Evolutionary conservation across 2,329 filamentous ascomycete species (phyloP), one percentile per base, ranked within the genome.

Genomic region (Fusarium illudens): DNA sequence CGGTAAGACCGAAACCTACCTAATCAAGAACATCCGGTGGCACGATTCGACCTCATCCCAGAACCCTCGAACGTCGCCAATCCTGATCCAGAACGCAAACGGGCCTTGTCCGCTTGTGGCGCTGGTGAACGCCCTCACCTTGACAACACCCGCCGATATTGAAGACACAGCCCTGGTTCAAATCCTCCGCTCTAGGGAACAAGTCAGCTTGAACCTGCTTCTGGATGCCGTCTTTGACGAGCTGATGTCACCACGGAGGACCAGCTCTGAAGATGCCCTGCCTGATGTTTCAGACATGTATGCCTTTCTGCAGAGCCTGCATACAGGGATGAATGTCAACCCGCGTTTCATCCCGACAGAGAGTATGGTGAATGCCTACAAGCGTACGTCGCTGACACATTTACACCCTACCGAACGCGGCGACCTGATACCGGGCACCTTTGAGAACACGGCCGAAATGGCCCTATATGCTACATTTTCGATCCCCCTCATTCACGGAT

Each of bases 271-370:
- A 32, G 85, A 85, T 2, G 82, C 88, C 15, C 80, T 98, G 22
- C 95, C 95, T 0, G 96, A 98, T 76, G 91, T 98, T 10, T 87
- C 90, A 33, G 94, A 97, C 62, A 84, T 99, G 2, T 97, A 97
- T 77, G 85, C 86, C 7, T 99, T 99, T 75, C 83, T 99, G 3
- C 88, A 96, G 59, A 92, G 93, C 44, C 82, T 99, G 3, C 93
- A 97, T 72, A 98, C 94, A 0, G 96, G 96, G 34, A 97, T 99
- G 92, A 99, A 98, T 73, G 95, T 98, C 60, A 99, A 99, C 69
- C 96, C 96, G 3, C 89, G 92, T 19, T 96, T 97, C 67, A 85
- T 96, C 8, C 86, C 92, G 2, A 84, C 82, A 0, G 75, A 80
- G 8, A 82, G 85, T 13, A 78, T 83, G 19, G 75, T 81, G 29